Base-by-base conservation (phyloP, 2,329 filamentous ascomycete species). In the Fusarium sp. region DNA sequence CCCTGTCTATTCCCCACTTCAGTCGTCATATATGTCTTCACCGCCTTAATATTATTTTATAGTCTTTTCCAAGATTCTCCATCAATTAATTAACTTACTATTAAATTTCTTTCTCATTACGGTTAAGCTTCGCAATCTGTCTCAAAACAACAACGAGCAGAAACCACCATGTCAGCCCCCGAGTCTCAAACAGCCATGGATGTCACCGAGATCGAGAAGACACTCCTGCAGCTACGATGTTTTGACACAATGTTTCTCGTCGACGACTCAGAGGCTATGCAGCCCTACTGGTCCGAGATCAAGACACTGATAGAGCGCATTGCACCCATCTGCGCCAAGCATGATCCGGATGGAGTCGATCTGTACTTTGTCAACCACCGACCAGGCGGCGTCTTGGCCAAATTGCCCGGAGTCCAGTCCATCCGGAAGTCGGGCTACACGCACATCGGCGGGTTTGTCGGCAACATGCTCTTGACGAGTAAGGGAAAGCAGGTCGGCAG, bases 261-360 rank as follows among this genome's bases (percentile, higher is more conserved):
- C 14, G 61, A 64, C 6, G 61, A 64, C 35, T 64, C 61, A 13
- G 61, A 64, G 12, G 41, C 41, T 4, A 64, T 64, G 61, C 59
- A 64, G 30, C 61, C 59, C 7, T 64, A 64, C 59, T 64, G 61
- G 61, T 11, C 59, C 14, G 61, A 64, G 10, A 64, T 64, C 41
- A 64, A 64, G 35, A 64, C 48, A 27, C 35, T 64, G n/a, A 64
- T 64, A 23, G 61, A 64, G 48, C 61, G 61, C 12, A 64, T 64
- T 13, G 61, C 61, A 11, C 61, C 61, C 14, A 64, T 64, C 5
- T 64, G 61, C 5, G 61, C 61, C 12, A 64, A 38, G 32, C 61
- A 64, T 11, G 61, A 64, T 23, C 61, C 61, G 3, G 61, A 64
- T 8, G 61, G 61, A 15, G 49, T 64, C 7, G 61, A 64, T 33